Evolutionary conservation across 371 early-diverging fungal genomes (phyloP).

Genomic region (Actinomortierella wolfii): DNA sequence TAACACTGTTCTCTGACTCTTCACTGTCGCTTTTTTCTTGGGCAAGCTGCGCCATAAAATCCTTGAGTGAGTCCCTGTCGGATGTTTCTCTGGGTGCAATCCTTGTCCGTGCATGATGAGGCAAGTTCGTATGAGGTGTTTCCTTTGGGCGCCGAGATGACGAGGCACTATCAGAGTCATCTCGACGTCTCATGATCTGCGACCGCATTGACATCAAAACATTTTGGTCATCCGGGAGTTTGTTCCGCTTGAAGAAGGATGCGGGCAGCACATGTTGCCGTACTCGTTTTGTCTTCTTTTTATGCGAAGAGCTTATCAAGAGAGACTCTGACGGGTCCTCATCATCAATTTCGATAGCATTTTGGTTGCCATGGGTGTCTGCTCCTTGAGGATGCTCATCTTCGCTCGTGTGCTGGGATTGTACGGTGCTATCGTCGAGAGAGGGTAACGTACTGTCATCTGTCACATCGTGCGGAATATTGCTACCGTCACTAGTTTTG

Average conservation of each 20-base stretch:
- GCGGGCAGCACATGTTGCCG: constrained; percentile 31
- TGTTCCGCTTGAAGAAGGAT: constrained; percentile 22
- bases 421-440: too few species aligned
- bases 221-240: constrained; percentile 17
- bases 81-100: constrained; percentile 10
- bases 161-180: neutral
- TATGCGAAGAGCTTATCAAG: too few species aligned
- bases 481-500: too few species aligned
- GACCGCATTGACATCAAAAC: constrained; percentile 17
- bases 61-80: constrained; percentile 6
- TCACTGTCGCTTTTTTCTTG: constrained; percentile 24
- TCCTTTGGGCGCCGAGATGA: constrained; percentile 4
- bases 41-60: constrained; percentile 31
- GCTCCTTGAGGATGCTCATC: too few species aligned
- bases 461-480: too few species aligned
- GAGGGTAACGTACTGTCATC: too few species aligned
- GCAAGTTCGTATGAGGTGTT: too few species aligned
- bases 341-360: too few species aligned
- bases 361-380: too few species aligned
- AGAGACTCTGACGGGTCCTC: too few species aligned
- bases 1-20: neutral
- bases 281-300: constrained; percentile 8
- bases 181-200: neutral
- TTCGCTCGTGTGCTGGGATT: too few species aligned
- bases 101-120: constrained; percentile 34